Evolutionary conservation across 2,329 filamentous ascomycete species (phyloP), one percentile per base, ranked within the genome.

Genomic region (Aureobasidium sp.): DNA sequence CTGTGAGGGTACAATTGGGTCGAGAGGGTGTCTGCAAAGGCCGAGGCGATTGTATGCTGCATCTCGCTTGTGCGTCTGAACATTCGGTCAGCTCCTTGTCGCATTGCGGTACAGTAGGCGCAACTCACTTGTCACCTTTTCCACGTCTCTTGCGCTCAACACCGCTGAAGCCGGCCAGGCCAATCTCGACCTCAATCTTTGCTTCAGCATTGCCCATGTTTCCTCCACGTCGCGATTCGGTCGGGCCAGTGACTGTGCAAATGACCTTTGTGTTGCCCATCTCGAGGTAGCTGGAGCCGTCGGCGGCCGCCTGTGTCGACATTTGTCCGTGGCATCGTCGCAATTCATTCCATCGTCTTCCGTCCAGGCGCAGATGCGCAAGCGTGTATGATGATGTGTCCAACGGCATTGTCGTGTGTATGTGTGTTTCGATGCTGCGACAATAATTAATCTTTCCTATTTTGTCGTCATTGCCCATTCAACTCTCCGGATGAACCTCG

Each of bases 181-280:
- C 87, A 62, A 97, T 88, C 70, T 90, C 90, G 25, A 96, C 91
- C 27, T 85, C 83, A 14, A 97, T 84, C 57, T 86, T 84, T 4
- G 88, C 89, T 25, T 82, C 83, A 34, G 80, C 79, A 58, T 74
- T 74, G 63, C 73, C 76, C 25, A 73, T 75, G 60, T 74, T 77
- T 70, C 70, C 72, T 34, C 76, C 72, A 63, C 78, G 74, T 67
- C 82, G 76, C 55, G 82, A 82, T 76, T 99, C 94, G 41, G 84
- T 85, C 0, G 94, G 94, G 0, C 94, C 94, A 1, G 87, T 86
- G 52, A 99, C 87, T 27, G 92, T 91, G 76, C 93, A 97, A 77
- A 97, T 90, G 68, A 99, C 88, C 73, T 96, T 94, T 25, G 94
- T 99, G 77, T 97, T 96, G 69, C 94, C 94, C 87, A 96, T 96